phyloP scores from a whole-genome alignment of 768 basidiomycete genomes.

The Mycena filopes region DNA sequence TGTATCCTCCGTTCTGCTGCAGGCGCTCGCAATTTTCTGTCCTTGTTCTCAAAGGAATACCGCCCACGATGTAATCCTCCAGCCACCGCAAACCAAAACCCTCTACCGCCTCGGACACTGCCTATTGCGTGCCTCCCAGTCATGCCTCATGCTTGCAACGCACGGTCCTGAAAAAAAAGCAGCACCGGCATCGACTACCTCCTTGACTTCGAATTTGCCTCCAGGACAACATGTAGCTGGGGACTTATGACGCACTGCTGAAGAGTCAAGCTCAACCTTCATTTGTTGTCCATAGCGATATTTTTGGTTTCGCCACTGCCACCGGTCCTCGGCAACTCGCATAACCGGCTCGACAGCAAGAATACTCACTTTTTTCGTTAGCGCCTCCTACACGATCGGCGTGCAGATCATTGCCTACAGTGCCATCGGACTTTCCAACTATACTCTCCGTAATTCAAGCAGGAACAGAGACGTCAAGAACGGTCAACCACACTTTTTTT shows the following conservation, averaged over 20 bases:
- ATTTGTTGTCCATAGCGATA: not conserved
- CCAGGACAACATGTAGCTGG: not conserved
- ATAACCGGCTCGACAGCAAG: slow-evolving; percentile 4
- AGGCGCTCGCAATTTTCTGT: not conserved
- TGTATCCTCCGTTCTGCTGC: slow-evolving; percentile 4
- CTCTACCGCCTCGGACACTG: too few species aligned
- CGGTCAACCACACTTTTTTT: not conserved
- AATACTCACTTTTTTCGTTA: not conserved
- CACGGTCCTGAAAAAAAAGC: not conserved
- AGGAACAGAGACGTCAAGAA: slow-evolving; percentile 19
- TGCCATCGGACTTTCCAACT: not conserved
- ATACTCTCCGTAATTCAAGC: slow-evolving; percentile 16
- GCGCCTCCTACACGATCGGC: slow-evolving; percentile 5
- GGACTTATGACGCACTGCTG: too few species aligned
- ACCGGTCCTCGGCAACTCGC: slow-evolving; percentile 11
- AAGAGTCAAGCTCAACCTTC: too few species aligned
- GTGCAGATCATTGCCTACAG: slow-evolving; percentile 12
- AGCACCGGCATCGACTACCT: too few species aligned
- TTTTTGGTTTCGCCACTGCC: not conserved
- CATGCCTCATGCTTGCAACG: not conserved
- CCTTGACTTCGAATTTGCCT: not conserved
- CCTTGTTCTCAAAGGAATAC: slow-evolving; percentile 29
- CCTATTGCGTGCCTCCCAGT: not conserved
- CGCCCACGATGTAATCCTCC: not conserved
- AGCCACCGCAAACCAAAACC: not conserved